Conservation (phyloP, 257 asterid species). For the Solanum clarkiae region DNA sequence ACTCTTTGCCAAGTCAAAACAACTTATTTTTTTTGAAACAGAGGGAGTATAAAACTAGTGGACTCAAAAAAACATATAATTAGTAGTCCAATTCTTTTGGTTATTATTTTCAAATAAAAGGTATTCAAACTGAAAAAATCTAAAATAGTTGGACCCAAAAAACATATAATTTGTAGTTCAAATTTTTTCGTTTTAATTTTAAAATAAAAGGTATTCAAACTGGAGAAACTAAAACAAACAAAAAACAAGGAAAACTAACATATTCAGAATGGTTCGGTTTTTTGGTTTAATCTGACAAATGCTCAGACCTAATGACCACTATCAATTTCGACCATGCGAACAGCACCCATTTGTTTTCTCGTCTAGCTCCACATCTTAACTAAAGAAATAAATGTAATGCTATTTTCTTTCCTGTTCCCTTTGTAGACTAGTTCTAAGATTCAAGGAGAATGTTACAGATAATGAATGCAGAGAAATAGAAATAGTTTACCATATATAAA, state of each 20-base stretch:
- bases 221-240: not conserved
- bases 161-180: not conserved
- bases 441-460: not conserved
- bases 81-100: not conserved
- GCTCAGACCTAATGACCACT: not conserved
- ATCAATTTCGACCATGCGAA: not conserved
- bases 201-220: not conserved
- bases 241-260: not conserved
- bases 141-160: not conserved
- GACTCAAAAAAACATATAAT: not conserved
- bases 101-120: not conserved
- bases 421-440: not conserved
- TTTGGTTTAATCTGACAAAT: not conserved
- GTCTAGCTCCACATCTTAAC: not conserved
- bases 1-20: no score
- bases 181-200: not conserved
- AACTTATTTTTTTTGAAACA: no score
- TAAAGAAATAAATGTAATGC: not conserved
- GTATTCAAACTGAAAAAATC: no score
- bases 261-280: not conserved
- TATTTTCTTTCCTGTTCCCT: not conserved
- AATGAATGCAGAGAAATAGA: not conserved
- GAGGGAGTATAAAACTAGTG: not conserved
- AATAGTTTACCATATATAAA: conserved; percentile 64
- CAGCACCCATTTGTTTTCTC: not conserved